Evolutionary conservation across 2,329 filamentous ascomycete species (phyloP).

Genomic region (Onygena corvina): DNA sequence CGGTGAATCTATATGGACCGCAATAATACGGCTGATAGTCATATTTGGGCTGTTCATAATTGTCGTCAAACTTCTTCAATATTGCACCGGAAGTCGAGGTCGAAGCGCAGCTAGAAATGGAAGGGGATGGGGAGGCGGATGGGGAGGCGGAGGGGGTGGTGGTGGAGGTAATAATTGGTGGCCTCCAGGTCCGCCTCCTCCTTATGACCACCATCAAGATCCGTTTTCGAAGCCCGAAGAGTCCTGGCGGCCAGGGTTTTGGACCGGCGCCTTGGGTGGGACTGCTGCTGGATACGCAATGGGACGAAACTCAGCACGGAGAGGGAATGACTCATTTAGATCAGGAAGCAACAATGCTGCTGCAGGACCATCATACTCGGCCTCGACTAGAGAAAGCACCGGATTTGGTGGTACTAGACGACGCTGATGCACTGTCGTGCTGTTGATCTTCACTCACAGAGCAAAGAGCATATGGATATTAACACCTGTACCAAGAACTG

Average conservation of each 20-base stretch:
- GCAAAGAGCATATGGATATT: no score
- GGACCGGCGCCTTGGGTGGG: constrained; percentile 35
- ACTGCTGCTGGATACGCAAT: constrained; percentile 33
- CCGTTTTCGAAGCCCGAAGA: constrained; percentile 17
- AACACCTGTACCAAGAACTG: no score
- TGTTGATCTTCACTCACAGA: neutral
- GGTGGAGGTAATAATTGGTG: constrained; percentile 17
- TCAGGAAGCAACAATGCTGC: constrained; percentile 7
- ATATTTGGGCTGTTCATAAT: constrained; percentile 18
- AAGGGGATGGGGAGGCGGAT: constrained; percentile 40
- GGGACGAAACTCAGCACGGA: constrained; percentile 17
- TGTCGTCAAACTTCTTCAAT: constrained; percentile 12
- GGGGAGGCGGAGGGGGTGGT: constrained; percentile 14
- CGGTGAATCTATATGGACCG: constrained; percentile 6
- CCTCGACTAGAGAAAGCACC: constrained; percentile 12
- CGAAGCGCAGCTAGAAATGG: no score
- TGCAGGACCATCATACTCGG: constrained; percentile 10
- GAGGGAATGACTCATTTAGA: constrained; percentile 2
- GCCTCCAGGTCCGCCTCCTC: constrained; percentile 24
- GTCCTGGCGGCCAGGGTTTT: constrained; percentile 37
- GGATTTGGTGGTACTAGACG: constrained; percentile 15
- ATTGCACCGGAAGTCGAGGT: neutral
- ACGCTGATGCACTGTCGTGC: neutral
- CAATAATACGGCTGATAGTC: neutral
- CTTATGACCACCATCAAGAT: constrained; percentile 31